Evolutionary conservation across 305 asterid species (phyloP).

Genomic region (Rubia peregrina): DNA sequence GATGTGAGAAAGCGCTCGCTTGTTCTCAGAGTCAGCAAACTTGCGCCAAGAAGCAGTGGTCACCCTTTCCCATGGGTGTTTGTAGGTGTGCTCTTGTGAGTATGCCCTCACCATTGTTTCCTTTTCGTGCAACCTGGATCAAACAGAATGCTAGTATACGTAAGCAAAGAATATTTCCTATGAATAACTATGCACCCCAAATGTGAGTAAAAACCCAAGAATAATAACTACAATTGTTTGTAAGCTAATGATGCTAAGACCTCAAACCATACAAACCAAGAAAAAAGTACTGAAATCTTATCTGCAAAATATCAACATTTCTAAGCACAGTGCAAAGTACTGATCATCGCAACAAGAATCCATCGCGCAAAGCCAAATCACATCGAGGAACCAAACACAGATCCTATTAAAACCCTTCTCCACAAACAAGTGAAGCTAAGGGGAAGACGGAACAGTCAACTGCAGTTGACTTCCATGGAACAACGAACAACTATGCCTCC

Average conservation of each 20-base stretch:
- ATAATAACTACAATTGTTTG: background rate
- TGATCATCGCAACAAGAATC: background rate
- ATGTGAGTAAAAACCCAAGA: background rate
- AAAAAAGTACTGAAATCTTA: background rate
- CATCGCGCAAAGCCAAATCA: background rate
- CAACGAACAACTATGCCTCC: background rate
- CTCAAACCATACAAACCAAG: background rate
- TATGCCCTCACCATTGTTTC: slow-evolving; percentile 79
- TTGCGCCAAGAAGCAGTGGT: slow-evolving; percentile 98
- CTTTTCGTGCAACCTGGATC: background rate
- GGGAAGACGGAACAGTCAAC: background rate
- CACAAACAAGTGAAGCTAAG: background rate
- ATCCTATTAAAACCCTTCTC: background rate
- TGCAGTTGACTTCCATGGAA: background rate
- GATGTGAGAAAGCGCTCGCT: slow-evolving; percentile 72
- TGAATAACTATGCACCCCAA: background rate
- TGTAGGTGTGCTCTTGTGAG: slow-evolving; percentile 82
- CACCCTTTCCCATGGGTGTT: slow-evolving; percentile 95
- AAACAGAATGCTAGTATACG: background rate
- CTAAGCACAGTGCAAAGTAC: background rate
- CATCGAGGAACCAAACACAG: background rate
- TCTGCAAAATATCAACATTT: background rate
- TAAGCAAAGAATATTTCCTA: background rate
- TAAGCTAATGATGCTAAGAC: background rate
- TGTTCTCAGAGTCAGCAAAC: slow-evolving; percentile 89